Conservation (phyloP, 345 rosid species). For the Streptanthus diversifolius region DNA sequence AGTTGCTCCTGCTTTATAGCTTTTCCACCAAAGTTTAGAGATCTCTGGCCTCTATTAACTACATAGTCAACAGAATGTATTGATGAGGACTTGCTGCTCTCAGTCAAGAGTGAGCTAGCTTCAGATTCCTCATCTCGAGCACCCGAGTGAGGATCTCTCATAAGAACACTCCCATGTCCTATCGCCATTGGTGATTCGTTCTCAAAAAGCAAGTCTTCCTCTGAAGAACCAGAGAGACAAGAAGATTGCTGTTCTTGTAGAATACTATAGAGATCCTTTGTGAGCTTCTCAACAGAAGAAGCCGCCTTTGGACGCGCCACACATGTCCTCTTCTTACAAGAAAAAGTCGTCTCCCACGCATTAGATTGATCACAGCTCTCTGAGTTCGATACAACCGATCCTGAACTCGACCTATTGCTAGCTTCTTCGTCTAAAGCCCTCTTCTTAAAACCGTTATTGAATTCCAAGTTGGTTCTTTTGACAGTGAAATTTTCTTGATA, state of each 20-base stretch:
- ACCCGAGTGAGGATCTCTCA: slow-evolving; percentile 71
- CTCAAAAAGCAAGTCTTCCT: slow-evolving; percentile 87
- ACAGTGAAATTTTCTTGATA: slow-evolving; percentile 45
- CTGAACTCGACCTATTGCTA: slow-evolving; percentile 96
- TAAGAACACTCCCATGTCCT: slow-evolving; percentile 94
- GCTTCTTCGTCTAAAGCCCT: slow-evolving; percentile 72
- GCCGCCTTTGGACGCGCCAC: slow-evolving; percentile 83
- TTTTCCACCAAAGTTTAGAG: slow-evolving; percentile 19
- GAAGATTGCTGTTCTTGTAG: slow-evolving; percentile 95
- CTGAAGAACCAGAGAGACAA: slow-evolving; percentile 78
- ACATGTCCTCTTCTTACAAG: slow-evolving; percentile 86
- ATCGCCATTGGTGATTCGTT: slow-evolving; percentile 85
- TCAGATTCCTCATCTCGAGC: slow-evolving; percentile 94
- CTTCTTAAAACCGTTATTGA: slow-evolving; percentile 48
- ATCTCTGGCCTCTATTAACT: background rate
- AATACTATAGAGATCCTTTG: slow-evolving; percentile 78
- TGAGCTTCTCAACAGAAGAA: slow-evolving; percentile 85
- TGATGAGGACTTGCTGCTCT: slow-evolving; percentile 46
- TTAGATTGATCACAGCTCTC: slow-evolving; percentile 94
- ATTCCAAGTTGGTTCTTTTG: slow-evolving; percentile 43
- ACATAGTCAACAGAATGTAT: slow-evolving; percentile 14
- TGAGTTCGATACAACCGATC: slow-evolving; percentile 90
- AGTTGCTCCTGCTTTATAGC: slow-evolving; percentile 45
- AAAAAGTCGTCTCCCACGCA: slow-evolving; percentile 78
- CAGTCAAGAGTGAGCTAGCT: slow-evolving; percentile 91